A percentile compares a stretch with the other conserved stretches of the same genome.
phyloP scores from a whole-genome alignment of 2,329 filamentous ascomycete species.

The Shiraia sp. region DNA sequence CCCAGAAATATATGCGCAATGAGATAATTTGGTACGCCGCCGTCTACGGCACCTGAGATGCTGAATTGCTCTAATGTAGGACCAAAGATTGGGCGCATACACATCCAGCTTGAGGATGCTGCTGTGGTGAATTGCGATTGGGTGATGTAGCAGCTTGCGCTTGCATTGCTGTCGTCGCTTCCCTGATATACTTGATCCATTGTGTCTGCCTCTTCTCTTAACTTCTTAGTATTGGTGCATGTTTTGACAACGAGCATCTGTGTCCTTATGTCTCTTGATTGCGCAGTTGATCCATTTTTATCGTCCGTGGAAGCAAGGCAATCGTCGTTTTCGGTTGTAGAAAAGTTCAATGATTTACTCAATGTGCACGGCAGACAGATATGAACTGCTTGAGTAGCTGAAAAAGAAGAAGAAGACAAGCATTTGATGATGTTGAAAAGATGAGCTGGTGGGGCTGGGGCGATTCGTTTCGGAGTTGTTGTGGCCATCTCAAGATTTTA shows the following conservation, averaged over 20 bases:
- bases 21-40: conserved; percentile 9
- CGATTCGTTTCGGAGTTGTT: neutral
- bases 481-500: no score
- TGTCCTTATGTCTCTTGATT: no score
- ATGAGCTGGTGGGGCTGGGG: conserved; percentile 4
- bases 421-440: conserved; percentile 11
- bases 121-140: conserved; percentile 1
- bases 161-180: neutral
- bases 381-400: neutral
- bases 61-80: conserved; percentile 12
- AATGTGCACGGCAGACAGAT: conserved; percentile 10
- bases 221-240: no score
- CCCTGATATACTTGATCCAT: neutral
- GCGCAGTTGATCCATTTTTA: neutral
- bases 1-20: conserved; percentile 16
- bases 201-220: no score
- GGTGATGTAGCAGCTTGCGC: neutral
- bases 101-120: conserved; percentile 5
- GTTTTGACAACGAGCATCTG: no score
- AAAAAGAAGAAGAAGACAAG: neutral
- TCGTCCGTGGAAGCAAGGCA: neutral
- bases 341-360: neutral
- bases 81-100: conserved; percentile 13
- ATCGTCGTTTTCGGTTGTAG: neutral
- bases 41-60: neutral